Evolutionary conservation across 1,284 basidiomycete genomes (phyloP).

Genomic region (Cystobasidium pallidum): DNA sequence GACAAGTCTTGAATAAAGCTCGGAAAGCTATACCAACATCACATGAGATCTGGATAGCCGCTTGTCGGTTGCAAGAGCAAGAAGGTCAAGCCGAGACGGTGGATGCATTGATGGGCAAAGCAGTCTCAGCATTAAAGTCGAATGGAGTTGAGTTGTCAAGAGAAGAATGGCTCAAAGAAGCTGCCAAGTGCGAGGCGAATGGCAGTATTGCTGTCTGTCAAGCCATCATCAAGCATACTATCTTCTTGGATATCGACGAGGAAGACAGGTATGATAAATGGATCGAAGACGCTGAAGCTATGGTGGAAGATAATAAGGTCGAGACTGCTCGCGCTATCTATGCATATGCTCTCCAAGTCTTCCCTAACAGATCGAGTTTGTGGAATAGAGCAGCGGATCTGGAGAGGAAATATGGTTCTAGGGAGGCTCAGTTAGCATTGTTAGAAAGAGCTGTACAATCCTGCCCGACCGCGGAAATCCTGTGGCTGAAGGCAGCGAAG

Average conservation of each 20-base stretch:
- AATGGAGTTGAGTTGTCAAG: constrained; percentile 86
- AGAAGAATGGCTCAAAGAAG: constrained; percentile 96
- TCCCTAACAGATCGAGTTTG: constrained; percentile 76
- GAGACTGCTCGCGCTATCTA: constrained; percentile 84
- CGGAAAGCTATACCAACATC: constrained; percentile 90
- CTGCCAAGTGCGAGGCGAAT: constrained; percentile 86
- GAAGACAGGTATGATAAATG: constrained; percentile 88
- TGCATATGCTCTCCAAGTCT: constrained; percentile 88
- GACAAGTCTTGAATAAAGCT: constrained; percentile 92
- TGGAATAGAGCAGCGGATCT: constrained; percentile 91
- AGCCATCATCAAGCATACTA: constrained; percentile 92
- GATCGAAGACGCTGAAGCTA: constrained; percentile 85
- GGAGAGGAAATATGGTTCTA: constrained; percentile 84
- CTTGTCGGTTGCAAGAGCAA: constrained; percentile 86
- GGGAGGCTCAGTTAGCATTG: constrained; percentile 79
- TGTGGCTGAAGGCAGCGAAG: constrained; percentile 97
- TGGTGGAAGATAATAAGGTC: constrained; percentile 73
- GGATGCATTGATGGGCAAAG: constrained; percentile 83
- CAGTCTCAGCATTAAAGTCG: constrained; percentile 74
- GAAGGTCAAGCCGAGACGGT: constrained; percentile 66
- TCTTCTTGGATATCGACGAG: constrained; percentile 93
- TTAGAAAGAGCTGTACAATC: constrained; percentile 79
- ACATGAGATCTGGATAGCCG: constrained; percentile 99
- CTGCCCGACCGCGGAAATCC: constrained; percentile 89
- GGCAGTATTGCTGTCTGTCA: constrained; percentile 84